A percentile compares a stretch with the other conserved stretches of the same genome.
These are phyloP conservation scores for Botrytis hyacinthi DNA, from an alignment of 2,329 filamentous ascomycete species.

Conservation along the genomic window DNA sequence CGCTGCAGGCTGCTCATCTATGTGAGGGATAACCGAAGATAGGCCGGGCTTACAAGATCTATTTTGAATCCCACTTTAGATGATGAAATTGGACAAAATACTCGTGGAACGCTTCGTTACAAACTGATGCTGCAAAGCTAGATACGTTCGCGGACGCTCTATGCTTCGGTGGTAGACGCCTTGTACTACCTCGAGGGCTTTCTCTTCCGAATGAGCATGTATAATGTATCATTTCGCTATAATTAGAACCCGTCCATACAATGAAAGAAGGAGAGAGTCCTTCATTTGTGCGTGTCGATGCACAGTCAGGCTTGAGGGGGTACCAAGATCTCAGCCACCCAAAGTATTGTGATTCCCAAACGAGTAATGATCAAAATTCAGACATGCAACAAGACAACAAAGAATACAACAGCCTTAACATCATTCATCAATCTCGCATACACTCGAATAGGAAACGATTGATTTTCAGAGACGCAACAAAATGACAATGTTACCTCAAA, in stretches of 20 bases:
- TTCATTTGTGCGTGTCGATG: not conserved
- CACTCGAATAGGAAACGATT: slow-evolving; percentile 18
- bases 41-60: not conserved
- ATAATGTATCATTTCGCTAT: not conserved
- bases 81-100: not conserved
- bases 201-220: not conserved
- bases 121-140: not conserved
- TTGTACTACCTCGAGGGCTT: not conserved
- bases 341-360: not conserved
- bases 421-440: not conserved
- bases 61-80: not conserved
- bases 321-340: not conserved
- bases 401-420: not conserved
- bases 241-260: not conserved
- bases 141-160: too few relatives aligned
- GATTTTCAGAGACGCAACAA: slow-evolving; percentile 18
- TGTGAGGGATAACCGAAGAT: not conserved
- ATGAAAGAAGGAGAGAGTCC: not conserved
- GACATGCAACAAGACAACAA: slow-evolving; percentile 16
- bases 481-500: not conserved
- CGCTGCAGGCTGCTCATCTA: not conserved
- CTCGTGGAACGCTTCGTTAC: not conserved
- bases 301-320: not conserved
- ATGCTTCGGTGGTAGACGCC: not conserved
- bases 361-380: slow-evolving; percentile 17